Base-by-base conservation (phyloP, 179 eudicot species). In the Nepenthes alata region DNA sequence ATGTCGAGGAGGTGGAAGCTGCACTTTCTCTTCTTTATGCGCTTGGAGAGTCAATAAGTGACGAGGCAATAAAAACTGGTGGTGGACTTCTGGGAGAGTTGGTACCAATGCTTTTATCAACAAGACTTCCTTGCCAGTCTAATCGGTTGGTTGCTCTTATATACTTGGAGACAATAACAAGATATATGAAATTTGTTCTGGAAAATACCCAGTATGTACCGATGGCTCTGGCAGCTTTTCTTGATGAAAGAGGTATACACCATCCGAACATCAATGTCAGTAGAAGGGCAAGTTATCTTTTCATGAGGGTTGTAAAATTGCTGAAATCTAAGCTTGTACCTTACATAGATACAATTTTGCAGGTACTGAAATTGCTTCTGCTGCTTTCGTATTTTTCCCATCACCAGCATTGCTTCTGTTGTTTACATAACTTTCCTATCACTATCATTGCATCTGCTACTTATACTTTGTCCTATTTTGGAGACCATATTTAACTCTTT, bases 1-100 rank as follows among this genome's bases (percentile, higher is more conserved):
- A 85, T 68, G 90, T 78, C 37, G 99, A 94, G 74, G 99, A 94
- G 79, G 94, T 90, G 36, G 99, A 94, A 76, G 99, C 90, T 65
- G 88, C 97, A 47, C 77, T 93, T 13, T 87, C 96, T 12, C 87
- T 94, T 65, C 75, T 94, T 39, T 83, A 85, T 75, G 95, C 97
- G 8, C 83, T 83, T 55, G 99, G 99, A 35, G 99, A 94, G 73
- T 90, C 95, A 6, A 25, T 90, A 61, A 85, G 78, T 55, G 97
- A 87, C 47, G 97, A 94, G 69, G 83, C 83, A 35, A 75, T 83
- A 81, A 86, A 69, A 72, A 72, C 71, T 36, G 85, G 95, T n/a
- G 83, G 79, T 66, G 90, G 94, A 54, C 69, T 77, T 41, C 53
- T 90, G 71, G 85, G 85, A 71, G 99, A 93, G 62, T 66, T 94